phyloP scores from a whole-genome alignment of 2,329 filamentous ascomycete species.

The Colletotrichum godetiae region DNA sequence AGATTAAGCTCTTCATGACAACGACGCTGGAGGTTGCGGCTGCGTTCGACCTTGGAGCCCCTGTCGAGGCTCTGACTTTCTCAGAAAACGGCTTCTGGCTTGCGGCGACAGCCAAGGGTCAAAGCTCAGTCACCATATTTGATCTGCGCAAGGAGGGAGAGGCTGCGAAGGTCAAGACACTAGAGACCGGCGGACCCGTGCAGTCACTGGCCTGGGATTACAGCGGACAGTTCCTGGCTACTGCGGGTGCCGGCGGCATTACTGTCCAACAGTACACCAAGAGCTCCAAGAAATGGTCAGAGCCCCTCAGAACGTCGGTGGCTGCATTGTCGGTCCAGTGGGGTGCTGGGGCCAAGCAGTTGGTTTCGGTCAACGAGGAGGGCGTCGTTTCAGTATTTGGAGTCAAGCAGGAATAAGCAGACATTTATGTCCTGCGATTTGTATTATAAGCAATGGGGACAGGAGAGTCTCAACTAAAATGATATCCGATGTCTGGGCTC shows the following conservation, averaged over 20 bases:
- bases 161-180: slow-evolving; percentile 81
- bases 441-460: slow-evolving; percentile 27
- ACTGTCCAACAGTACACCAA: slow-evolving; percentile 93
- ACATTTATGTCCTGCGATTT: neutral
- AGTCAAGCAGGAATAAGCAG: slow-evolving; percentile 54
- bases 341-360: slow-evolving; percentile 78
- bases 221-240: slow-evolving; percentile 91
- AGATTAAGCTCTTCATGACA: slow-evolving; percentile 90
- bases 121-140: slow-evolving; percentile 85
- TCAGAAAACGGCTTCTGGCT: slow-evolving; percentile 99
- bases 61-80: slow-evolving; percentile 83
- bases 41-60: slow-evolving; percentile 75
- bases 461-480: slow-evolving; percentile 29
- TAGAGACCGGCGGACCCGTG: slow-evolving; percentile 85
- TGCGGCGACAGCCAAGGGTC: slow-evolving; percentile 81
- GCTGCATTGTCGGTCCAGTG: slow-evolving; percentile 80
- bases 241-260: slow-evolving; percentile 81
- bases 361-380: slow-evolving; percentile 80
- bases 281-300: slow-evolving; percentile 87
- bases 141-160: slow-evolving; percentile 93
- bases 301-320: slow-evolving; percentile 82
- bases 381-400: slow-evolving; percentile 80
- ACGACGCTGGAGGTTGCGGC: slow-evolving; percentile 82
- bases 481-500: slow-evolving; percentile 30
- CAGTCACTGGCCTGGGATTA: slow-evolving; percentile 90